Evolutionary conservation across 495 filamentous ascomycete species (phyloP).

Genomic region (Podospora fimiseda): DNA sequence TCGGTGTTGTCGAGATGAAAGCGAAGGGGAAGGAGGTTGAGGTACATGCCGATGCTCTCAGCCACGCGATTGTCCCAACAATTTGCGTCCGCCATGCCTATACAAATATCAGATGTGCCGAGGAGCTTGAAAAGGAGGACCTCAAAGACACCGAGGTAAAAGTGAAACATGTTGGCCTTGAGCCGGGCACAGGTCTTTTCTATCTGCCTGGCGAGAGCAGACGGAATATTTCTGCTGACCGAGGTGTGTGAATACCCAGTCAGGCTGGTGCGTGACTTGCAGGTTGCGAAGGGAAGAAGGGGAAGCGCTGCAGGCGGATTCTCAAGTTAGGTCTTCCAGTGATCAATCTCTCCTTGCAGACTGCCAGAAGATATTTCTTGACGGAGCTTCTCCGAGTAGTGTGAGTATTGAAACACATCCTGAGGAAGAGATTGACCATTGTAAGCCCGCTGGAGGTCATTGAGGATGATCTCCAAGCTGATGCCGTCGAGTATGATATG

Average conservation of each 20-base stretch:
- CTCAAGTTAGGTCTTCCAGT: constrained; percentile 31
- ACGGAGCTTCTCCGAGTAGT: neutral
- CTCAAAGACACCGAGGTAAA: constrained; percentile 2
- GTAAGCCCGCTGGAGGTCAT: constrained; percentile 9
- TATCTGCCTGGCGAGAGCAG: no score
- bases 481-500: constrained; percentile 29
- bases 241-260: no score
- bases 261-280: neutral
- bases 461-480: constrained; percentile 12
- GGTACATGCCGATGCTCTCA: constrained; percentile 35
- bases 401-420: constrained; percentile 12
- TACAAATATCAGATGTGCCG: constrained; percentile 16
- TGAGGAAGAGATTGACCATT: neutral
- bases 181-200: neutral
- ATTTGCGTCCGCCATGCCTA: constrained; percentile 37
- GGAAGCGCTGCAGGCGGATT: neutral
- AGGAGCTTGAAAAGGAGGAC: neutral
- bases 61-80: constrained; percentile 20
- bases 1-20: constrained; percentile 14
- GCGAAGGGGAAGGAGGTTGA: constrained; percentile 44
- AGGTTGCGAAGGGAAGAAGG: neutral
- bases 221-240: no score
- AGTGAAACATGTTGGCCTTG: neutral
- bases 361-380: neutral
- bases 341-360: constrained; percentile 15